Evolutionary conservation across 2,329 filamentous ascomycete genomes (phyloP).

Genomic region (Xylaria sp.): DNA sequence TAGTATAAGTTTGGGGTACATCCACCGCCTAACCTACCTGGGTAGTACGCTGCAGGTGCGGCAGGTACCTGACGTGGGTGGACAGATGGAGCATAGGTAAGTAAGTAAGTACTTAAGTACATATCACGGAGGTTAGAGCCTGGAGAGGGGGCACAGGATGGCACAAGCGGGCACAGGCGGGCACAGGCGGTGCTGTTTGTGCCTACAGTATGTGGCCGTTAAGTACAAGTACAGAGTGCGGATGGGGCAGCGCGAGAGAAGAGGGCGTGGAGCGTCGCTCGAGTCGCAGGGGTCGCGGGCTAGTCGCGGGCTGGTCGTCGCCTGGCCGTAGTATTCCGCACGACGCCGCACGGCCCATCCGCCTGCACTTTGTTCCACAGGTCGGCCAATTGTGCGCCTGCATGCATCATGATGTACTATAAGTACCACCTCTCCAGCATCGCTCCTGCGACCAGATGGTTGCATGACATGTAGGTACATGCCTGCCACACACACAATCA

Average conservation of each 20-base stretch:
- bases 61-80: conserved; percentile 7
- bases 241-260: neutral
- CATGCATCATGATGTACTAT: conserved; percentile 26
- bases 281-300: neutral
- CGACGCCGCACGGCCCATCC: conserved; percentile 27
- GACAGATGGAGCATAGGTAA: conserved; percentile 12
- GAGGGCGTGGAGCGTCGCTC: neutral
- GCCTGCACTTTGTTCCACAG: conserved; percentile 22
- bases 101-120: too few species aligned
- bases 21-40: too few species aligned
- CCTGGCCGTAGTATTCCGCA: conserved; percentile 26
- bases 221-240: conserved; percentile 10
- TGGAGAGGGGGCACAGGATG: neutral
- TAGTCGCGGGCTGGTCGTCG: too few species aligned
- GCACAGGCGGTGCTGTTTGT: too few species aligned
- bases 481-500: conserved; percentile 23
- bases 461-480: conserved; percentile 30
- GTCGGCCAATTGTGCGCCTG: conserved; percentile 28
- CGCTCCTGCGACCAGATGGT: conserved; percentile 25
- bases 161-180: too few species aligned
- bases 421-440: conserved; percentile 4
- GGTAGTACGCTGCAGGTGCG: neutral
- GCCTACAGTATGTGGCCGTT: neutral
- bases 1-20: neutral
- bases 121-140: conserved; percentile 4